Percentiles rank a stretch among this genome's conserved stretches.
These are phyloP conservation scores for Phytophthora pluvialis DNA, from an alignment of 352 stramenopile genomes.

Conservation along the genomic window DNA sequence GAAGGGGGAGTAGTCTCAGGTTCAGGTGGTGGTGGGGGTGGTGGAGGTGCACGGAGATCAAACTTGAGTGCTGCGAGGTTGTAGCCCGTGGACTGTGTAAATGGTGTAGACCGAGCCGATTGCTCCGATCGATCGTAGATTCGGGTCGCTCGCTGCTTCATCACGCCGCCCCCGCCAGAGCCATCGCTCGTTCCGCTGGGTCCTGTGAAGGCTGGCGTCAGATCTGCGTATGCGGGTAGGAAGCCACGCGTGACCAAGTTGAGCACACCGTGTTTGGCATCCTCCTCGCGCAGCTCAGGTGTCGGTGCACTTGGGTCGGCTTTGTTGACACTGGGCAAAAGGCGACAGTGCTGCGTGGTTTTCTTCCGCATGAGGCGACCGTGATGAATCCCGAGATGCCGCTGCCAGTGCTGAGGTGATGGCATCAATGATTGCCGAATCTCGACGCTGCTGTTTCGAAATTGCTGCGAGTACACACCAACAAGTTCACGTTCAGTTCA, in stretches of 20 bases:
- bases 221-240: conserved; percentile 58
- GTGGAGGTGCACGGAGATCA: conserved; percentile 46
- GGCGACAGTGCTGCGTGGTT: conserved; percentile 52
- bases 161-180: conserved; percentile 49
- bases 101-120: conserved; percentile 49
- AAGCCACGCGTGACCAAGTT: conserved; percentile 79
- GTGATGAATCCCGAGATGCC: conserved; percentile 23
- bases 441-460: conserved; percentile 48
- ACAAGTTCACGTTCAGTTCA: neutral
- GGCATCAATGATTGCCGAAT: conserved; percentile 30
- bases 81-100: conserved; percentile 71
- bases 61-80: conserved; percentile 85
- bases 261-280: conserved; percentile 68
- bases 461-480: conserved; percentile 35
- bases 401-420: conserved; percentile 31
- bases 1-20: conserved; percentile 4
- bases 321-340: conserved; percentile 80
- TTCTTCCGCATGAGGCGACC: conserved; percentile 66
- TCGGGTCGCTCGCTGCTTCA: conserved; percentile 55
- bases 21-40: conserved; percentile 4
- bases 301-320: conserved; percentile 56
- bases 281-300: conserved; percentile 61
- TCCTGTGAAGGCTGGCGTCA: conserved; percentile 71
- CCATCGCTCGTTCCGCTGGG: conserved; percentile 13
- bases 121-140: conserved; percentile 71